phyloP scores from a whole-genome alignment of 805 yeast species.

The Tetrapisispora nanseiensis region DNA sequence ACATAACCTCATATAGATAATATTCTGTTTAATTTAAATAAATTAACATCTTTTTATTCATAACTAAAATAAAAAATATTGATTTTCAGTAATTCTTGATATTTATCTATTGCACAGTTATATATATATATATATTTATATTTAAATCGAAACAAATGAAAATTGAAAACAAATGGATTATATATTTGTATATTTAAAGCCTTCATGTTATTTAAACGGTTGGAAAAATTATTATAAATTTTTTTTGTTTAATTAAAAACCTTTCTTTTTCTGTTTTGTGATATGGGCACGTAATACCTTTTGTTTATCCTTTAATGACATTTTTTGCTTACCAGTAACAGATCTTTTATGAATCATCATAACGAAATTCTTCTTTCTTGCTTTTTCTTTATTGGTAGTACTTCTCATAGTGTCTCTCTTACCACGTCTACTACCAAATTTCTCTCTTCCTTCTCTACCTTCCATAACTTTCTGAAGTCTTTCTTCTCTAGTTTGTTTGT shows the following conservation, averaged over 20 bases:
- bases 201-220: background rate
- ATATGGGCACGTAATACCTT: constrained; percentile 78
- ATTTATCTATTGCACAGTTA: background rate
- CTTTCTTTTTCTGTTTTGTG: constrained; percentile 83
- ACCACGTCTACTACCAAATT: constrained; percentile 82
- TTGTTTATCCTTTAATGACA: constrained; percentile 86
- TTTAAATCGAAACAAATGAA: background rate
- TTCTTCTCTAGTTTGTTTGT: constrained; percentile 84
- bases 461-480: constrained; percentile 78
- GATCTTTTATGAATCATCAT: constrained; percentile 96
- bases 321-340: constrained; percentile 87
- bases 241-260: constrained; percentile 32
- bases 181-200: background rate
- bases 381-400: constrained; percentile 93
- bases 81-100: too few relatives aligned
- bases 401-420: constrained; percentile 67
- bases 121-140: background rate
- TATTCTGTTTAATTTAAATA: background rate
- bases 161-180: background rate
- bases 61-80: too few relatives aligned
- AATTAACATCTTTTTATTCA: too few relatives aligned
- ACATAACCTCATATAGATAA: background rate
- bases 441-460: constrained; percentile 88
- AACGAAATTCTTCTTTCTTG: constrained; percentile 95
- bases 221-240: too few relatives aligned